Percentiles rank a stretch among this genome's conserved stretches.
Evolutionary conservation across 768 basidiomycete genomes (phyloP).

Genomic region (Leccinum barrowsii): DNA sequence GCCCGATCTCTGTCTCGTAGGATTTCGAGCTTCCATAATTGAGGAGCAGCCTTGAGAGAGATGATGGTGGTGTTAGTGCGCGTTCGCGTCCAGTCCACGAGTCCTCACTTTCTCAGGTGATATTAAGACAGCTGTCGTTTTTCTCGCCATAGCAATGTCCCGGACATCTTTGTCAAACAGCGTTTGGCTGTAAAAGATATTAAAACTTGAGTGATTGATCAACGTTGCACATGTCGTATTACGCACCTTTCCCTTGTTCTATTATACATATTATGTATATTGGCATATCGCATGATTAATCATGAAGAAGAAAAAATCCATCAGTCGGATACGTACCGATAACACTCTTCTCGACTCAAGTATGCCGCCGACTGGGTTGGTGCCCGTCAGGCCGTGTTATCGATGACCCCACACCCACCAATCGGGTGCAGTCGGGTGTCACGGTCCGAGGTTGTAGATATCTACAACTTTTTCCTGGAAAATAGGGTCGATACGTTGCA

Average conservation of each 20-base stretch:
- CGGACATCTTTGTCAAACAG: constrained; percentile 50
- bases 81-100: constrained; percentile 3
- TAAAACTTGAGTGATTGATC: constrained; percentile 1
- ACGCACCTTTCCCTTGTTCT: constrained; percentile 44
- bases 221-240: not conserved
- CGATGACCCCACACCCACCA: constrained; percentile 49
- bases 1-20: constrained; percentile 49
- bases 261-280: constrained; percentile 46
- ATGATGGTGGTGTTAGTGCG: constrained; percentile 3
- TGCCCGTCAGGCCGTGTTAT: constrained; percentile 39
- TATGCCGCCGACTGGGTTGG: constrained; percentile 45
- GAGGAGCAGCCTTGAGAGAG: constrained; percentile 56
- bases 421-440: constrained; percentile 42
- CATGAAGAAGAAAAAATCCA: not conserved
- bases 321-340: constrained; percentile 35
- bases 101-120: constrained; percentile 27
- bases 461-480: constrained; percentile 43
- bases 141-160: constrained; percentile 45
- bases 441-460: constrained; percentile 43
- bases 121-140: constrained; percentile 43
- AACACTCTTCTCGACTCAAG: constrained; percentile 50
- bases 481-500: constrained; percentile 14
- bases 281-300: constrained; percentile 17
- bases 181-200: constrained; percentile 39
- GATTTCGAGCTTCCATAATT: constrained; percentile 69